Base-by-base conservation (phyloP, 2,329 filamentous ascomycete genomes). In the Coniochaeta hoffmannii region DNA sequence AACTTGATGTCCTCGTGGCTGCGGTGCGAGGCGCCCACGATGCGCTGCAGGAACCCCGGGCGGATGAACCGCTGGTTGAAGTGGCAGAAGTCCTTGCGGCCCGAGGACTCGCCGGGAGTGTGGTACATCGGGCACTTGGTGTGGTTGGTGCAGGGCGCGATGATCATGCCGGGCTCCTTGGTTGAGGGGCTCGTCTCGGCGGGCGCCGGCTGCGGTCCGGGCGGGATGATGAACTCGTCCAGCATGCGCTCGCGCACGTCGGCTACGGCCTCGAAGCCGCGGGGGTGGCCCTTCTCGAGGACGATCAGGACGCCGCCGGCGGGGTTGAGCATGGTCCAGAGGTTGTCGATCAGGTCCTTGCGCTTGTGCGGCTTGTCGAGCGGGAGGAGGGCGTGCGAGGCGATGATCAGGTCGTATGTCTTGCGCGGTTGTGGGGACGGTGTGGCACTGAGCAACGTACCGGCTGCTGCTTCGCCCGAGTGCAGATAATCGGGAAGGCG, bases 1-100 rank as follows among this genome's bases (percentile, higher is more conserved):
- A 92, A 99, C 63, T 90, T 81, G 14, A 96, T 81, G 65, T 97
- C 91, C 67, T 96, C 93, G 66, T 95, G 89, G 68, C 96, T 97
- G 60, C 82, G 82, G 62, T 86, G 81, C 7, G 75, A 75, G 24
- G 81, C 84, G 17, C 83, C 82, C 19, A 95, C 74, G 50, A 97
- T 79, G 50, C 81, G 81, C 67, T 95, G 90, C 55, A 97, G 78
- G 69, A 92, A 97, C 0, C 77, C 74, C 0, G 94, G 94, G 0
- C 92, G 85, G 53, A 91, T 87, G 67, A 90, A 97, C 50, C 94
- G 85, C 72, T 99, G 94, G 59, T 79, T 81, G 70, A 99, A 97
- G 69, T 88, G 89, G 70, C 94, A 99, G 66, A 87, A 94, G 66
- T 97, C 92, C 64, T 91, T 92, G 55, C 93, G 83, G 6, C 91